Evolutionary conservation across 495 filamentous ascomycete genomes (phyloP).

Genomic region (Tuber melanosporum): DNA sequence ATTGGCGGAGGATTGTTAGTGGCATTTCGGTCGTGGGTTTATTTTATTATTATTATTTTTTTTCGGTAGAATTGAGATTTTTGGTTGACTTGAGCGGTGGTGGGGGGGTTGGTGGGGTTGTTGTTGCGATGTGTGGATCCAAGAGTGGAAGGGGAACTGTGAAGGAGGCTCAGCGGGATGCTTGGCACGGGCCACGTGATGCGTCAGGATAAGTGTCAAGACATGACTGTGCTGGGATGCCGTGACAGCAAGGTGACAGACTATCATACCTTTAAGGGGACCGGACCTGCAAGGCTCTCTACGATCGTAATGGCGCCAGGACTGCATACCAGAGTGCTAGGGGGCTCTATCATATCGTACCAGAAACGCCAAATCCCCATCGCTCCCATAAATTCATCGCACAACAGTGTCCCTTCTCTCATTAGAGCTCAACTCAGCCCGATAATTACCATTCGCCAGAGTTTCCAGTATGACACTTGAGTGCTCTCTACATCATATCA

Average conservation of each 20-base stretch:
- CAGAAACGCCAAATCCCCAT: not conserved
- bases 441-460: not conserved
- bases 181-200: not conserved
- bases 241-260: not conserved
- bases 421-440: no score
- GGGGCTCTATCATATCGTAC: not conserved
- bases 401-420: not conserved
- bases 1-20: slow-evolving; percentile 45
- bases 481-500: no score
- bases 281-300: not conserved
- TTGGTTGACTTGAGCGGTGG: not conserved
- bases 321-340: not conserved
- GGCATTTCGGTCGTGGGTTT: slow-evolving; percentile 32
- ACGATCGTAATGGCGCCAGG: not conserved
- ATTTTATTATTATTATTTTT: not conserved
- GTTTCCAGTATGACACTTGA: not conserved
- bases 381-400: not conserved
- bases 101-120: not conserved
- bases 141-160: not conserved
- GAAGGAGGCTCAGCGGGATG: not conserved
- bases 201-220: not conserved
- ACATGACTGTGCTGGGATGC: not conserved
- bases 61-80: not conserved
- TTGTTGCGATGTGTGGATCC: not conserved
- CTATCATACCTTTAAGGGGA: no score